Percentiles rank a stretch among this genome's conserved stretches.
Evolutionary conservation across 345 rosid species (phyloP).

Genomic region (Abelmoschus esculentus): DNA sequence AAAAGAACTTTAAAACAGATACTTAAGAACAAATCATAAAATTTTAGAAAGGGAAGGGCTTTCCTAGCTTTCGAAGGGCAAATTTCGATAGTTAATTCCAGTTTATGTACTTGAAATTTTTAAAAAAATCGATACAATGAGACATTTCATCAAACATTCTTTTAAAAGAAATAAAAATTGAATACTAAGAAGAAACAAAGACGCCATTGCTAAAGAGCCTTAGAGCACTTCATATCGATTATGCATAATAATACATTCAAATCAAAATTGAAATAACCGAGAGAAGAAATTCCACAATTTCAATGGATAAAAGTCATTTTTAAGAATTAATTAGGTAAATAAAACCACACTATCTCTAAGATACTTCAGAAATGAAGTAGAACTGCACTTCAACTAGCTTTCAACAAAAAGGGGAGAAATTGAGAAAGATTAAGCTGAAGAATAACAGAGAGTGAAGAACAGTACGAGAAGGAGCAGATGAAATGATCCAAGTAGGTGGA

Average conservation of each 20-base stretch:
- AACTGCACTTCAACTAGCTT: neutral
- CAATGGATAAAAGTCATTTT: neutral
- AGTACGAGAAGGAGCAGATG: constrained; percentile 40
- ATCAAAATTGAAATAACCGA: neutral
- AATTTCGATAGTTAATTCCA: neutral
- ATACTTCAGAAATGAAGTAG: neutral
- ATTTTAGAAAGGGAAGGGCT: neutral
- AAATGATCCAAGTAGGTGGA: constrained; percentile 68
- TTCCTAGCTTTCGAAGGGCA: neutral
- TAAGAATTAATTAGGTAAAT: neutral
- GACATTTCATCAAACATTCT: neutral
- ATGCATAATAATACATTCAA: neutral
- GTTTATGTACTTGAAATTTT: too few species aligned
- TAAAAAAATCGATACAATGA: too few species aligned
- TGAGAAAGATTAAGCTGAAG: neutral
- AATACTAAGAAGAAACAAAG: neutral
- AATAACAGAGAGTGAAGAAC: neutral
- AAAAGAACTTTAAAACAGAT: neutral
- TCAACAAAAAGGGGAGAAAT: neutral
- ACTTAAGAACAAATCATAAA: neutral
- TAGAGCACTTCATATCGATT: neutral
- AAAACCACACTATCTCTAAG: neutral
- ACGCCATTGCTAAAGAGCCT: neutral
- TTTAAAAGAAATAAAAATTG: too few species aligned
- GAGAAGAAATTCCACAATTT: neutral